These are phyloP conservation scores for Paratinospora sagittata DNA, from an alignment of 164 flowering plant genomes.

Conservation along the genomic window DNA sequence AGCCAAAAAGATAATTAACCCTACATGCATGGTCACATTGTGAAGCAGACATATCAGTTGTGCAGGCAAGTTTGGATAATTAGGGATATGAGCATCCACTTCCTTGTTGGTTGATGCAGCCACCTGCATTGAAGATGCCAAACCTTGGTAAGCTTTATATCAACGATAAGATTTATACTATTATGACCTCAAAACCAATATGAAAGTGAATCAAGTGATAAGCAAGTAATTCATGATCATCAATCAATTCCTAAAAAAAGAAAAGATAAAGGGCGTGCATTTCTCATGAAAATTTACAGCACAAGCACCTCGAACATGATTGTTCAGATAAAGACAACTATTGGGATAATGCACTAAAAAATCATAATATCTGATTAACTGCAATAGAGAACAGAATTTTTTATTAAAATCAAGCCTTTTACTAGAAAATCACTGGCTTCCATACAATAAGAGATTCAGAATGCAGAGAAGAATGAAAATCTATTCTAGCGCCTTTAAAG, in stretches of 20 bases:
- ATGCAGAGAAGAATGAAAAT: too few species aligned
- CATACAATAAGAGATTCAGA: too few species aligned
- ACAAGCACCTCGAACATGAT: not conserved
- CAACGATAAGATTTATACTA: not conserved
- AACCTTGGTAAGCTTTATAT: not conserved
- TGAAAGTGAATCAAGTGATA: not conserved
- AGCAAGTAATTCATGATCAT: not conserved
- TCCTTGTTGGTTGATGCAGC: conserved; percentile 86
- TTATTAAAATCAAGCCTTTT: not conserved
- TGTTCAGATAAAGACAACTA: not conserved
- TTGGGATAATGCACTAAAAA: not conserved
- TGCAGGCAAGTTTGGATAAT: conserved; percentile 83
- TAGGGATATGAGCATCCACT: conserved; percentile 84
- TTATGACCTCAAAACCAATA: not conserved
- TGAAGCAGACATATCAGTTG: conserved; percentile 91
- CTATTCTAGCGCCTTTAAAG: not conserved
- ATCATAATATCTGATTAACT: not conserved
- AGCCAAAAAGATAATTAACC: conserved; percentile 3
- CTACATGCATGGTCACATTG: conserved; percentile 94
- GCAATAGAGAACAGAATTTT: not conserved
- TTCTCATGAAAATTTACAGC: not conserved
- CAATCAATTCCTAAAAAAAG: not conserved
- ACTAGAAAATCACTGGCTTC: not conserved
- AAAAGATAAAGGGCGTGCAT: not conserved
- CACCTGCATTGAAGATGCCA: conserved; percentile 36